A percentile compares a stretch with the other conserved stretches of the same genome.
Evolutionary conservation across 176 grass and related monocot genomes (phyloP).

Genomic region (Alopecurus myosuroides): DNA sequence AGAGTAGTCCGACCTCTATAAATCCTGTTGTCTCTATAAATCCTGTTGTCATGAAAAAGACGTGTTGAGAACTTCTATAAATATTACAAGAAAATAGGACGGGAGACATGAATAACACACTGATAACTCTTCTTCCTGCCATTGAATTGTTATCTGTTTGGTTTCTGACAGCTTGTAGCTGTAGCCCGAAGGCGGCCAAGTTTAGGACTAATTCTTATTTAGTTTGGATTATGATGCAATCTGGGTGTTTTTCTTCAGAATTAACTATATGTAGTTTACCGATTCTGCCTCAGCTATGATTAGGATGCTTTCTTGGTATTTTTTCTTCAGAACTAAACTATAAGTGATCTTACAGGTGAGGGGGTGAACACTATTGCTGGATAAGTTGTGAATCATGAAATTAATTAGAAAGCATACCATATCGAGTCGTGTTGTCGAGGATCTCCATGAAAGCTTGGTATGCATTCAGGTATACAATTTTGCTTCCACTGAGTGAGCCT

Average conservation of each 20-base stretch:
- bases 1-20: conserved; percentile 62
- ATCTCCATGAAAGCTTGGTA: conserved; percentile 55
- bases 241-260: neutral
- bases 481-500: conserved; percentile 47
- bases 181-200: neutral
- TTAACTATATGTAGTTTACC: neutral
- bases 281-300: neutral
- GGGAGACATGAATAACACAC: neutral
- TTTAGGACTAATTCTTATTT: neutral
- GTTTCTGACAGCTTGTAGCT: neutral
- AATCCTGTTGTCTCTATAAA: conserved; percentile 66
- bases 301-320: neutral
- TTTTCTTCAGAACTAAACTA: neutral
- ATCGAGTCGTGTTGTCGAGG: conserved; percentile 30
- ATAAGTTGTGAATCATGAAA: neutral
- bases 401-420: conserved; percentile 42
- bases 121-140: neutral
- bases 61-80: conserved; percentile 10
- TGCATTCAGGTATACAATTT: conserved; percentile 55
- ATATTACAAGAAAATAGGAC: neutral
- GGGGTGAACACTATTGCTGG: neutral
- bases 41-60: conserved; percentile 37
- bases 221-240: neutral
- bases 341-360: neutral
- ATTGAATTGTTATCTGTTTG: neutral